Base-by-base conservation (phyloP, 768 basidiomycete species). In the Austroboletus festivus region DNA sequence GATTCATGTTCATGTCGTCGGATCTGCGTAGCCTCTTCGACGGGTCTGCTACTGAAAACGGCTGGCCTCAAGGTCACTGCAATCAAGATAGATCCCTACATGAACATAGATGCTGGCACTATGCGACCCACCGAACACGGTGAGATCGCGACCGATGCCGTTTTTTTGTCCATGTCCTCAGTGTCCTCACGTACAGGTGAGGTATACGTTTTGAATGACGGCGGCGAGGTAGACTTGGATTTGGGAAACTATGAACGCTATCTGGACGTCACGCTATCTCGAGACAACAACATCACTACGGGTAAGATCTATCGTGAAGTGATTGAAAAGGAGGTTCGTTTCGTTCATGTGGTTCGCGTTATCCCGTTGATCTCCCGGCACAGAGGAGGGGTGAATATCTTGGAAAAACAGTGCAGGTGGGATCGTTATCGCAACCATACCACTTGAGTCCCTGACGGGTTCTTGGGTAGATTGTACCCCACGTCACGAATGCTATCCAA, bases 61-160 rank as follows among this genome's bases (percentile, higher is more conserved):
- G 83, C 86, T 31, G 95, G 95, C 40, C 77, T 96, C 52, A 96
- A 93, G 73, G 95, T 97, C 59, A 99, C 95, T 8, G 90, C 95
- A 11, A 97, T 99, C 78, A 99, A 99, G 73, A 98, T 99, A 61
- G 95, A 99, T 67, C 95, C 95, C 13, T 99, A 99, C 60, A 98
- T 99, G 95, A 99, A 99, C 73, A 97, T 99, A 60, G 95, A 99
- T 77, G 95, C 95, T 20, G 95, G 95, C 30, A 98, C 95, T 18
- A 99, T 99, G 95, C 79, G 92, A 42, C 95, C 95, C 13, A 95
- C 93, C 15, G 95, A 99, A 69, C 95, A 99, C 66, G 95, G 94
- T 91, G 67, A 77, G 84, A 54, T 52, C 42, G 39, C 34, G 51
- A 28, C 44, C 35, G 23, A 54, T 48, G 38, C 3, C 19, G 28